These are phyloP conservation scores for Lactarius trivialis DNA, from an alignment of 768 basidiomycete species.

Conservation along the genomic window DNA sequence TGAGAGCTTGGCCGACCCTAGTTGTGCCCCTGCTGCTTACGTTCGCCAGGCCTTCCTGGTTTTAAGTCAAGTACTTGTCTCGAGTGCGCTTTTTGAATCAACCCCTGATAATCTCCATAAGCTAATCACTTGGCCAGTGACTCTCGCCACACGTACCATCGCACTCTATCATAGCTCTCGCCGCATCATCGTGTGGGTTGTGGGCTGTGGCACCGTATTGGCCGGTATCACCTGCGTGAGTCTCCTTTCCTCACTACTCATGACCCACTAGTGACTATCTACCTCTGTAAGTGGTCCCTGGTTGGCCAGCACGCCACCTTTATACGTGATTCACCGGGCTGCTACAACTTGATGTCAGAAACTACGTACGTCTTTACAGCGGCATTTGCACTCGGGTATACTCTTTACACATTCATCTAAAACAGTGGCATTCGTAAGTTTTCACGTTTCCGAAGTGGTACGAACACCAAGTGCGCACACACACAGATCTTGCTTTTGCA, in stretches of 20 bases:
- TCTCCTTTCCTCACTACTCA: conserved; percentile 11
- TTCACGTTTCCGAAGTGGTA: background rate
- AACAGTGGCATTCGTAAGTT: conserved; percentile 26
- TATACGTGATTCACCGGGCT: conserved; percentile 17
- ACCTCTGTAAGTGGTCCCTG: conserved; percentile 37
- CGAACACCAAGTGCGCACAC: background rate
- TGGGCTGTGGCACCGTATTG: conserved; percentile 31
- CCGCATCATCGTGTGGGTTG: conserved; percentile 34
- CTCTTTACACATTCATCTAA: background rate
- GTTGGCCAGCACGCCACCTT: conserved; percentile 31
- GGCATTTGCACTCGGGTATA: background rate
- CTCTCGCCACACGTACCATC: conserved; percentile 42
- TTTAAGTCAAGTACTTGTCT: conserved; percentile 40
- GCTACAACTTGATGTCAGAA: conserved; percentile 20
- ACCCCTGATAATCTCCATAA: too few species aligned
- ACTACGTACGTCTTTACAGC: conserved; percentile 24
- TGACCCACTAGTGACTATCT: background rate
- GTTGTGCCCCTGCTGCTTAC: conserved; percentile 36
- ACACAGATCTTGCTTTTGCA: conserved; percentile 29
- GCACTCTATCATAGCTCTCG: conserved; percentile 42
- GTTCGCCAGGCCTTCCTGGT: conserved; percentile 40
- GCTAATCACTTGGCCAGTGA: conserved; percentile 28
- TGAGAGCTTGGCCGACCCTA: conserved; percentile 20
- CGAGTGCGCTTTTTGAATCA: conserved; percentile 32
- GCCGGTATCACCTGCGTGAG: conserved; percentile 34